Base-by-base conservation (phyloP, 2,329 filamentous ascomycete species). In the Helotiales sp. region DNA sequence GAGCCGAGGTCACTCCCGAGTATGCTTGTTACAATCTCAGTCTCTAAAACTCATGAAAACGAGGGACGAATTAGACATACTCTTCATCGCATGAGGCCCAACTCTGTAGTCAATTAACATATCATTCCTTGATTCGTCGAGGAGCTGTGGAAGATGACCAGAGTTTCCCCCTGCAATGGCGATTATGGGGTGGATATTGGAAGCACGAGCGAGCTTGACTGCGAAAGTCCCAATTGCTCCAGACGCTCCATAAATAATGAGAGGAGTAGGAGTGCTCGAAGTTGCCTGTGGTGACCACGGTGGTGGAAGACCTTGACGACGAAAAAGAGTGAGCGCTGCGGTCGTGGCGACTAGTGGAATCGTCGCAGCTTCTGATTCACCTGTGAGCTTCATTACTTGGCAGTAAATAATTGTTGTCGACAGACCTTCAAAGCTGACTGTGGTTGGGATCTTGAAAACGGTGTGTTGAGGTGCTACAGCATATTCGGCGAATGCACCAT, bases 401-500 rank as follows among this genome's bases (percentile, higher is more conserved):
- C n/a, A n/a, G n/a, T n/a, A n/a, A n/a, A n/a, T n/a, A n/a, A n/a
- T n/a, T n/a, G n/a, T n/a, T n/a, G n/a, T 8, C 15, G 7, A 36
- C 15, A n/a, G 5, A 33, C 47, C 75, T 54, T 64, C 59, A 29
- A 62, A 64, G 22, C 51, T 52, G 1, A 53, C 61, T 6, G 58
- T 55, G 3, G 51, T 12, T 13, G 55, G 60, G 13, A 64, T 31
- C 15, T 63, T 56, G 66, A 85, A 83, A 0, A 81, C 83, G 0
- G 82, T 81, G 63, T 80, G 74, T 27, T 76, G 75, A 69, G 75
- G 79, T 0, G 78, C 78, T 2, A 86, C 68, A 2, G 82, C 79
- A 60, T 86, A 87, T 64, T 86, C 83, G 4, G 83, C 84, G 57
- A 78, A 87, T 2, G 75, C 76, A 1, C 84, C 84, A 12, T 74